Base-by-base conservation (phyloP, 179 eudicot species). In the Corrigiola litoralis region DNA sequence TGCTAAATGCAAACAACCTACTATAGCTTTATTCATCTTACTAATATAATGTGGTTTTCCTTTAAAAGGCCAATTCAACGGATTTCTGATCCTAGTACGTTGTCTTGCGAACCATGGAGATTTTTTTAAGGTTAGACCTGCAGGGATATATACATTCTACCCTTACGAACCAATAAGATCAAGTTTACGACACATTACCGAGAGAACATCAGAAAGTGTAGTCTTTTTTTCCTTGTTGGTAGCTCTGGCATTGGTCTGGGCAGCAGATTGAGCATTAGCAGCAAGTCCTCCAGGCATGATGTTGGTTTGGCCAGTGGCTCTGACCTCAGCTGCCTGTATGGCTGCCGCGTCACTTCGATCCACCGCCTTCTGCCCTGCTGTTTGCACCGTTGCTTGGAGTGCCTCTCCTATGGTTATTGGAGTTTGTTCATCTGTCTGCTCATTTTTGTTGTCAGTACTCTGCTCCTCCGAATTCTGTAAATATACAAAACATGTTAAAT, bases 231-330 rank as follows among this genome's bases (percentile, higher is more conserved):
- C 89, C 75, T 78, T 75, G 0, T 49, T 66, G 0, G 85, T 66
- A 31, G 70, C 17, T 8, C 86, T 72, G 36, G 90, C 88, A 60
- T 90, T 87, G 57, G 77, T 77, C 14, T 88, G 88, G 5, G 97
- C 97, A 0, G 97, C 97, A 3, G 97, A 88, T 62, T 87, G 97
- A 45, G 97, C 97, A 5, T 92, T 87, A 1, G 97, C 97, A 7
- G 97, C 97, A 4, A 90, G 88, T 13, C 97, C 97, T 8, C 95
- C 91, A 13, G 74, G 74, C 78, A 75, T 69, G 33, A 75, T 70
- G 33, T 75, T 75, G 27, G 71, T 75, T 20, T 71, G 37, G 63
- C 95, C 90, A 0, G 95, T 87, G 16, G 95, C 95, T 73, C 95
- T 72, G 14, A 87, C 95, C 72, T 87, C 95, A 0, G 90, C 95